Evolutionary conservation across 1,284 basidiomycete species (phyloP).

Genomic region (Athelia psychrophila): DNA sequence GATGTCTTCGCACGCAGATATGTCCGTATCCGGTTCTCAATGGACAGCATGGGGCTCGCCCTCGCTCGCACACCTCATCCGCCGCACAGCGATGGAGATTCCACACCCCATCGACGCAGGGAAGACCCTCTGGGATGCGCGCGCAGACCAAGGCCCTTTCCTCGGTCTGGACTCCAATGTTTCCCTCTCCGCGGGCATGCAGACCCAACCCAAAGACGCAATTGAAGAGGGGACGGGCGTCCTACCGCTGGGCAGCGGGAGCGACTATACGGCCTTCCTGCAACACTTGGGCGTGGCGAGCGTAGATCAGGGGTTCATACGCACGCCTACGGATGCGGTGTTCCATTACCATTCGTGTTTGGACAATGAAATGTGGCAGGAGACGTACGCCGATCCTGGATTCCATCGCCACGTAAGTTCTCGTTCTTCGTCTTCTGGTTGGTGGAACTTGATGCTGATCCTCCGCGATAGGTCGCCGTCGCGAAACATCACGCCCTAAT

Average conservation of each 20-base stretch:
- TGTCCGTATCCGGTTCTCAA: constrained; percentile 57
- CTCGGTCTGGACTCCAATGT: constrained; percentile 24
- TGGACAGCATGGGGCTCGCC: constrained; percentile 58
- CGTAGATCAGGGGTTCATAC: constrained; percentile 48
- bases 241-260: constrained; percentile 52
- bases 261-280: constrained; percentile 75
- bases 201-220: constrained; percentile 16
- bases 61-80: constrained; percentile 67
- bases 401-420: constrained; percentile 59
- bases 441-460: constrained; percentile 1
- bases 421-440: background rate
- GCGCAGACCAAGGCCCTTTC: constrained; percentile 53
- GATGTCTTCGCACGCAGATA: constrained; percentile 44
- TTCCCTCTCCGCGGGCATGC: constrained; percentile 25
- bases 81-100: constrained; percentile 53
- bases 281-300: constrained; percentile 55
- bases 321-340: constrained; percentile 51
- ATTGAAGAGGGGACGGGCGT: constrained; percentile 28
- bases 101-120: constrained; percentile 44
- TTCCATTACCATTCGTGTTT: constrained; percentile 81
- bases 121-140: constrained; percentile 68
- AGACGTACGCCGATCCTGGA: constrained; percentile 69
- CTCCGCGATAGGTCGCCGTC: constrained; percentile 48
- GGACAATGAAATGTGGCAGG: constrained; percentile 72
- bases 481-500: constrained; percentile 69